A percentile compares a stretch with the other conserved stretches of the same genome.
These are phyloP conservation scores for Earliella scabrosa DNA, from an alignment of 1,284 basidiomycete species.

Conservation along the genomic window DNA sequence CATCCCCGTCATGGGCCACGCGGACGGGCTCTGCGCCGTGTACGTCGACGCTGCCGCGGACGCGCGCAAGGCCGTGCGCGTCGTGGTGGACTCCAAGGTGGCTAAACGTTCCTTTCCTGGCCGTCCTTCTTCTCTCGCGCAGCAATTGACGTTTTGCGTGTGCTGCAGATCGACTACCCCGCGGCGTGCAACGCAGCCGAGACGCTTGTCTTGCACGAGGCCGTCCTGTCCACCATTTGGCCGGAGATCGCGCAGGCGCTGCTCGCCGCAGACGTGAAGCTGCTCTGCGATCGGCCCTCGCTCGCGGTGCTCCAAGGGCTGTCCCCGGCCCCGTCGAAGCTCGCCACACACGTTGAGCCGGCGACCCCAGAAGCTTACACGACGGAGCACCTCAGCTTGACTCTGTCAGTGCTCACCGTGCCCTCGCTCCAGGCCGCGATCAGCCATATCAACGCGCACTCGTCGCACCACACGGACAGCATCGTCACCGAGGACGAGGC, in stretches of 20 bases:
- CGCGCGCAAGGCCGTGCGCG: slow-evolving; percentile 75
- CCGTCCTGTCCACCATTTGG: slow-evolving; percentile 78
- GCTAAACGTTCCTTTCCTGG: no score
- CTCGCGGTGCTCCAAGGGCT: slow-evolving; percentile 52
- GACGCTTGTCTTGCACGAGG: slow-evolving; percentile 86
- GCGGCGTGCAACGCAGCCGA: slow-evolving; percentile 97
- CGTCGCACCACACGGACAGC: slow-evolving; percentile 94
- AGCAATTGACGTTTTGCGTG: background rate
- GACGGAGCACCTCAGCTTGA: slow-evolving; percentile 89
- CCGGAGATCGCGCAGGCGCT: slow-evolving; percentile 78
- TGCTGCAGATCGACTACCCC: slow-evolving; percentile 84
- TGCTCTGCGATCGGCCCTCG: slow-evolving; percentile 79
- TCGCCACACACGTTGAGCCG: slow-evolving; percentile 52
- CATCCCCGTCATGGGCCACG: slow-evolving; percentile 99
- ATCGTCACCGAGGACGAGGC: slow-evolving; percentile 86
- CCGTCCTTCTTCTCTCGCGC: background rate
- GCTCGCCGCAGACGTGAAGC: slow-evolving; percentile 69
- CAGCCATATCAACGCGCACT: slow-evolving; percentile 89
- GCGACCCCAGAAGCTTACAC: slow-evolving; percentile 71
- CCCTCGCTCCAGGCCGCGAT: slow-evolving; percentile 79
- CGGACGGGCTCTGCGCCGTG: slow-evolving; percentile 92
- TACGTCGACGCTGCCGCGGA: slow-evolving; percentile 89
- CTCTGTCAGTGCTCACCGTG: slow-evolving; percentile 80
- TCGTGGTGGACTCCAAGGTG: slow-evolving; percentile 93
- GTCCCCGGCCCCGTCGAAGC: slow-evolving; percentile 39